phyloP scores from a whole-genome alignment of 2,329 filamentous ascomycete species.

The Geosmithia putterillii region DNA sequence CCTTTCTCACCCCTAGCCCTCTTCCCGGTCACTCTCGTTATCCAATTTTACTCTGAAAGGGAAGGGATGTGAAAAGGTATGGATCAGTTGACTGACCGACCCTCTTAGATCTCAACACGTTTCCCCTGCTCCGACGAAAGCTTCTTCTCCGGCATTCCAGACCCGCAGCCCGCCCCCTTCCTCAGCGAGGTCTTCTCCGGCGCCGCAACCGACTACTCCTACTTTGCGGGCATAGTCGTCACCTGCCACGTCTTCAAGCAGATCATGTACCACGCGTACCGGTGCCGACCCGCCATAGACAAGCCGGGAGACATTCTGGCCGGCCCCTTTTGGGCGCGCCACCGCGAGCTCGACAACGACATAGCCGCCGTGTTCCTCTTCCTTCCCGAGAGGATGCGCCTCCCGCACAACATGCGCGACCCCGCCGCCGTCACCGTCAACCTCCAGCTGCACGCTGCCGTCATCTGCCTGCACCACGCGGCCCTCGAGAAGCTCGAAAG shows the following conservation, averaged over 20 bases:
- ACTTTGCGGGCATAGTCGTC: slow-evolving; percentile 61
- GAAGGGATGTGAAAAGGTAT: too few species aligned
- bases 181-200: slow-evolving; percentile 54
- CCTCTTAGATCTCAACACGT: slow-evolving; percentile 52
- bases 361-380: slow-evolving; percentile 68
- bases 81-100: background rate
- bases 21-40: slow-evolving; percentile 4
- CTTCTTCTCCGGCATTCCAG: slow-evolving; percentile 53
- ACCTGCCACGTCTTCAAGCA: slow-evolving; percentile 70
- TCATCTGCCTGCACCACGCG: slow-evolving; percentile 81
- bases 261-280: slow-evolving; percentile 71
- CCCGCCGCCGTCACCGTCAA: slow-evolving; percentile 71
- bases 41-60: too few species aligned
- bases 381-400: slow-evolving; percentile 59
- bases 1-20: background rate
- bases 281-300: slow-evolving; percentile 56
- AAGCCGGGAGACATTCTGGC: slow-evolving; percentile 59
- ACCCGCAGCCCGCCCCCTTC: slow-evolving; percentile 40
- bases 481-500: slow-evolving; percentile 75
- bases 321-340: slow-evolving; percentile 76
- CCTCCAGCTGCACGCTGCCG: slow-evolving; percentile 76
- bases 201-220: slow-evolving; percentile 46
- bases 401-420: slow-evolving; percentile 58
- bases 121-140: slow-evolving; percentile 72
- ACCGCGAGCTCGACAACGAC: slow-evolving; percentile 70